These are phyloP conservation scores for Artemisia argyi DNA, from an alignment of 129 eudicot species.

Conservation along the genomic window DNA sequence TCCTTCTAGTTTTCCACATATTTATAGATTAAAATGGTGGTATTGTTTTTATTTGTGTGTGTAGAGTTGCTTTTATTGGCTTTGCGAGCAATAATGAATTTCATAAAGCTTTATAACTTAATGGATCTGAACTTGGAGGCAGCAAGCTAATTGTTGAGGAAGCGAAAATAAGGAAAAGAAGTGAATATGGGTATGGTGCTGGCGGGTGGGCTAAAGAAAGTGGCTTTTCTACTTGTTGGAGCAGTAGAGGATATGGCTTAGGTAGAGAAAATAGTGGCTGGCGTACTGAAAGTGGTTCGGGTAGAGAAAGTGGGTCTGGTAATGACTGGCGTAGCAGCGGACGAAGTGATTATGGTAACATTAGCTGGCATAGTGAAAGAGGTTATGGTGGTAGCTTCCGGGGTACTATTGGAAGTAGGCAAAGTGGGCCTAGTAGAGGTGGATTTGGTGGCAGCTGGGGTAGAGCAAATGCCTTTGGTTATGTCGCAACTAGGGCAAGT, in stretches of 20 bases:
- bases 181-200: slow-evolving; percentile 16
- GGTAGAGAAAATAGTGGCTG: slow-evolving; percentile 21
- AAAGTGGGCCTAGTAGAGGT: slow-evolving; percentile 37
- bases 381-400: too few species aligned
- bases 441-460: slow-evolving; percentile 26
- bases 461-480: slow-evolving; percentile 25
- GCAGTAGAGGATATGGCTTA: slow-evolving; percentile 19
- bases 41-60: slow-evolving; percentile 13
- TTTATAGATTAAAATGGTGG: not conserved
- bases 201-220: slow-evolving; percentile 10
- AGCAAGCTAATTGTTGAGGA: slow-evolving; percentile 47
- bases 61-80: slow-evolving; percentile 83
- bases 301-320: slow-evolving; percentile 20
- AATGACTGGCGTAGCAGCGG: too few species aligned
- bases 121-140: slow-evolving; percentile 57
- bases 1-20: too few species aligned
- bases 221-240: slow-evolving; percentile 26
- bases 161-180: slow-evolving; percentile 57
- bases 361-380: too few species aligned
- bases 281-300: slow-evolving; percentile 26
- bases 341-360: too few species aligned
- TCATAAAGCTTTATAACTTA: slow-evolving; percentile 57
- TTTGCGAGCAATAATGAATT: slow-evolving; percentile 45
- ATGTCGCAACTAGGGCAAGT: slow-evolving; percentile 26
- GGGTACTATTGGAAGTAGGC: not conserved